Evolutionary conservation across 352 stramenopile species (phyloP).

Genomic region (Globisporangium mamillatum): DNA sequence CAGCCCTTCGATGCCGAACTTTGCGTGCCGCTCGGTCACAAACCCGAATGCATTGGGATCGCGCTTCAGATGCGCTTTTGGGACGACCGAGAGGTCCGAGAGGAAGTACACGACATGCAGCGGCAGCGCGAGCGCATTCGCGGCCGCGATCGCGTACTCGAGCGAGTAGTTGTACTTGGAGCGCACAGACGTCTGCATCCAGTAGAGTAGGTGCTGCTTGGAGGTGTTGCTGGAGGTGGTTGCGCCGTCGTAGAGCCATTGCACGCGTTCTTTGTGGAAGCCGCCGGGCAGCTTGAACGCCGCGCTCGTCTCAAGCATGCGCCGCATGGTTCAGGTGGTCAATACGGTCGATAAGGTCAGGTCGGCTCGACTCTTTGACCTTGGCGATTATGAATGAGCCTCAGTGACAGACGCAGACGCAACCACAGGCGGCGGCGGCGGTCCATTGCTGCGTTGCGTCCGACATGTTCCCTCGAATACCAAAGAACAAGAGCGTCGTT

Average conservation of each 20-base stretch:
- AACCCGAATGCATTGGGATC: slow-evolving; percentile 67
- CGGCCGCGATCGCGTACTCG: slow-evolving; percentile 68
- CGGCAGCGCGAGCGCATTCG: slow-evolving; percentile 60
- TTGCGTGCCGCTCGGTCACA: slow-evolving; percentile 65
- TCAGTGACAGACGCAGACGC: not conserved
- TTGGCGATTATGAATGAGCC: not conserved
- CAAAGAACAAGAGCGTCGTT: slow-evolving; percentile 12
- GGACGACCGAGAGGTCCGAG: slow-evolving; percentile 48
- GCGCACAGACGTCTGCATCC: slow-evolving; percentile 86
- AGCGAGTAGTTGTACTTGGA: slow-evolving; percentile 82
- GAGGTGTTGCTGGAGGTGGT: not conserved
- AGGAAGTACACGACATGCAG: slow-evolving; percentile 78
- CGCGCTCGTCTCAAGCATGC: slow-evolving; percentile 40
- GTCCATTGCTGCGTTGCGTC: not conserved
- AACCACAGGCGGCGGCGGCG: not conserved
- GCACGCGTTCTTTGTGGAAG: slow-evolving; percentile 64
- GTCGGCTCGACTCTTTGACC: too few species aligned
- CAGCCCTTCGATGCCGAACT: slow-evolving; percentile 75
- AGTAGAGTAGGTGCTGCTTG: slow-evolving; percentile 63
- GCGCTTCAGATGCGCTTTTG: slow-evolving; percentile 15
- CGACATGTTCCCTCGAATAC: slow-evolving; percentile 6
- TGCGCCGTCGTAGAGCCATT: slow-evolving; percentile 72
- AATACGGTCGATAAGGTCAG: not conserved
- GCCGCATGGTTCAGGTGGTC: slow-evolving; percentile 29
- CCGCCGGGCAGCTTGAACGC: slow-evolving; percentile 46